A percentile compares a stretch with the other conserved stretches of the same genome.
These are phyloP conservation scores for Vanderwaltozyma tropicalis DNA, from an alignment of 805 yeast genomes.

Conservation along the genomic window DNA sequence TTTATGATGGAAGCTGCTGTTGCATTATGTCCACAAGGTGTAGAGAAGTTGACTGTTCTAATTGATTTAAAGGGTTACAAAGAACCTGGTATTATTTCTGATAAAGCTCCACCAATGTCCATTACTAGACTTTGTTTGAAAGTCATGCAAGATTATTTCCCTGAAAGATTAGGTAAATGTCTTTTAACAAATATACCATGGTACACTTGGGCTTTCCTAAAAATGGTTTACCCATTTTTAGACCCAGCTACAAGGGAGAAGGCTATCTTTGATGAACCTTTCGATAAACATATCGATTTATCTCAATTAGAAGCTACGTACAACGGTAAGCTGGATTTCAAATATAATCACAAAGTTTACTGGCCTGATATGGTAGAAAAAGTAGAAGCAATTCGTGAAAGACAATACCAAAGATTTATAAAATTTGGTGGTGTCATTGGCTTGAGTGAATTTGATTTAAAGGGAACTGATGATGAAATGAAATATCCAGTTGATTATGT, in stretches of 20 bases:
- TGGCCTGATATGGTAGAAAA: conserved; percentile 42
- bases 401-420: conserved; percentile 31
- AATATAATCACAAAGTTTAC: conserved; percentile 41
- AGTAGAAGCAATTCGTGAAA: conserved; percentile 31
- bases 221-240: conserved; percentile 45
- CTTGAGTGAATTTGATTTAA: conserved; percentile 43
- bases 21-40: conserved; percentile 48
- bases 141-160: conserved; percentile 47
- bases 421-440: conserved; percentile 41
- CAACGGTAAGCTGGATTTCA: conserved; percentile 38
- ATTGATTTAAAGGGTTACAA: conserved; percentile 43
- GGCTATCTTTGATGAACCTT: conserved; percentile 48
- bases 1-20: conserved; percentile 47
- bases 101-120: conserved; percentile 40
- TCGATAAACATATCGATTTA: conserved; percentile 42
- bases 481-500: conserved; percentile 16
- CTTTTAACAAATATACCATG: conserved; percentile 47
- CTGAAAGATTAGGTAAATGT: conserved; percentile 47
- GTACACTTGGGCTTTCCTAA: conserved; percentile 46
- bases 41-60: conserved; percentile 43
- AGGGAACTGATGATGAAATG: conserved; percentile 24
- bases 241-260: conserved; percentile 51
- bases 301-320: conserved; percentile 43
- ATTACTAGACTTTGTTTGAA: conserved; percentile 41
- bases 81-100: conserved; percentile 27